Percentiles rank a stretch among this genome's conserved stretches.
phyloP scores from a whole-genome alignment of 331 rosid species.

The Quercus phellos region DNA sequence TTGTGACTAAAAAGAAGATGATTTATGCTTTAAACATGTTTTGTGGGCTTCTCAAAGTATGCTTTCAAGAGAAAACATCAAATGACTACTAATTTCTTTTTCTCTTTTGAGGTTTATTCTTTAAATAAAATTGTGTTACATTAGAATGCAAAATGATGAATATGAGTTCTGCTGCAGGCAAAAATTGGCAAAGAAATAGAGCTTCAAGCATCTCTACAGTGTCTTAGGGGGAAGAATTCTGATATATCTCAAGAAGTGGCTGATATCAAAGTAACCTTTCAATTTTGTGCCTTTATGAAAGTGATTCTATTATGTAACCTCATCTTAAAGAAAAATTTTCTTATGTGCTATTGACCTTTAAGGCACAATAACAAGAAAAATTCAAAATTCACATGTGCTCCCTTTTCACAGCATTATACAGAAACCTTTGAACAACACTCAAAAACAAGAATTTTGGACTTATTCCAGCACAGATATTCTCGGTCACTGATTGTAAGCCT shows the following conservation, averaged over 20 bases:
- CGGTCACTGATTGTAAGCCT: constrained; percentile 61
- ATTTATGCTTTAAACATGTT: neutral
- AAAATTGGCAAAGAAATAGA: constrained; percentile 45
- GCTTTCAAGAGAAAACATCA: neutral
- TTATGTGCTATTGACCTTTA: neutral
- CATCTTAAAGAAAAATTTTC: neutral
- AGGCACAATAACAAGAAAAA: neutral
- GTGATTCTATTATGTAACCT: neutral
- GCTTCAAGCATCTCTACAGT: constrained; percentile 56
- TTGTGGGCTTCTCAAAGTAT: neutral
- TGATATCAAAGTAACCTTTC: constrained; percentile 53
- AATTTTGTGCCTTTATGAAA: neutral
- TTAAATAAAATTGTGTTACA: no score
- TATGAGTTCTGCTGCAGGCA: constrained; percentile 47
- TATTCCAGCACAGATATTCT: constrained; percentile 60
- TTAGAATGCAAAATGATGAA: neutral
- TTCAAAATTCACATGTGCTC: neutral
- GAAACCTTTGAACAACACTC: constrained; percentile 44
- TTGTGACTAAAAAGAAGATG: no score
- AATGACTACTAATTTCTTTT: no score
- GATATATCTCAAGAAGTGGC: constrained; percentile 63
- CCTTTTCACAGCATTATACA: constrained; percentile 58
- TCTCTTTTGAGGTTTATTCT: no score
- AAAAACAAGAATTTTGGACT: constrained; percentile 48
- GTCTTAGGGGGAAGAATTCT: constrained; percentile 53